These are phyloP conservation scores for Phyllosticta ampelicida DNA, from an alignment of 2,329 filamentous ascomycete species.

Conservation along the genomic window DNA sequence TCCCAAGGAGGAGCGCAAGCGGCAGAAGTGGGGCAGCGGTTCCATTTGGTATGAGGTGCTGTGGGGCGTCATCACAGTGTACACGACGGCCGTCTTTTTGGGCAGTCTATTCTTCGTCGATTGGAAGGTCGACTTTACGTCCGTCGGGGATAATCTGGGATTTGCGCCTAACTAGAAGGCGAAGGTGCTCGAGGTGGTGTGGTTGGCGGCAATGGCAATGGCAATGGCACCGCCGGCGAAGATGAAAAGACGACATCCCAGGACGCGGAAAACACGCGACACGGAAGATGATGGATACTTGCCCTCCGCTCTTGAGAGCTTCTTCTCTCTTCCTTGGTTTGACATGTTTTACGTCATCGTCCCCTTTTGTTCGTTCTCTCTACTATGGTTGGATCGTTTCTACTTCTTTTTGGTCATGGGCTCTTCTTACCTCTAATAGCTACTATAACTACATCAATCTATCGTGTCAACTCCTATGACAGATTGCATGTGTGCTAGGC, in stretches of 20 bases:
- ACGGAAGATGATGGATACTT: too few species aligned
- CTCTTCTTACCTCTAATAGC: too few species aligned
- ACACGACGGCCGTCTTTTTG: neutral
- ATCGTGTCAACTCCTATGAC: too few species aligned
- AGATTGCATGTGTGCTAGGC: too few species aligned
- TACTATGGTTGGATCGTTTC: too few species aligned
- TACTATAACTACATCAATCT: too few species aligned
- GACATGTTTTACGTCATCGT: too few species aligned
- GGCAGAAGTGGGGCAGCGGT: neutral
- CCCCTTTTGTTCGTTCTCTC: too few species aligned
- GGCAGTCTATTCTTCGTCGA: neutral
- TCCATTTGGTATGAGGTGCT: neutral
- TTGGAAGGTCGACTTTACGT: neutral
- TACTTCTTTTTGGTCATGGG: too few species aligned
- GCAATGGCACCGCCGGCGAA: neutral
- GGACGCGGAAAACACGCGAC: too few species aligned
- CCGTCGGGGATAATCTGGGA: neutral
- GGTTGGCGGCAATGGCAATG: neutral
- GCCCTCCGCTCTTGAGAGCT: too few species aligned
- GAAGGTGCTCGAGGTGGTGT: neutral
- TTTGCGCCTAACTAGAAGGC: neutral
- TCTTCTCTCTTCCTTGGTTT: too few species aligned
- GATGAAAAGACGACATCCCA: neutral
- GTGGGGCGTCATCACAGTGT: neutral
- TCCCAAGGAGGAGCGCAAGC: conserved; percentile 21